Conservation (phyloP, 495 filamentous ascomycete species). For the Monascus purpureus region DNA sequence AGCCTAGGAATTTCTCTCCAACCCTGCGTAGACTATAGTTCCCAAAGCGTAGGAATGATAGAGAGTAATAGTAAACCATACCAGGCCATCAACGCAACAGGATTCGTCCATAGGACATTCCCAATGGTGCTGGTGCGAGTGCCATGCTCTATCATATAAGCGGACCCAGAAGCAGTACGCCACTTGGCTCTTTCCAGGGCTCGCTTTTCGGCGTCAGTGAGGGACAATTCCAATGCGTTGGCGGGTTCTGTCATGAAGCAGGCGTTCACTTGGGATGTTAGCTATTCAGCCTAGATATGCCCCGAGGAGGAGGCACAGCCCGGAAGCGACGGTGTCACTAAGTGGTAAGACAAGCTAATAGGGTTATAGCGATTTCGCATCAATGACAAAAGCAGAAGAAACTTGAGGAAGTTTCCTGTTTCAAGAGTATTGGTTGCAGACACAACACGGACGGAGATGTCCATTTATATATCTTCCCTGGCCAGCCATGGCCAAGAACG, state of each 20-base stretch:
- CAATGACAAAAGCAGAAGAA: constrained; percentile 29
- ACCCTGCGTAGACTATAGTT: constrained; percentile 26
- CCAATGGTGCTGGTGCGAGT: constrained; percentile 50
- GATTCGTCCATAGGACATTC: constrained; percentile 39
- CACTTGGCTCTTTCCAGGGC: constrained; percentile 15
- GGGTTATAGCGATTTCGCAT: constrained; percentile 39
- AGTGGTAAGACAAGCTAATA: constrained; percentile 44
- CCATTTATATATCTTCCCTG: constrained; percentile 24
- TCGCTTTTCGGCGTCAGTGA: constrained; percentile 20
- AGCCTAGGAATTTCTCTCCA: constrained; percentile 54
- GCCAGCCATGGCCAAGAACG: constrained; percentile 48
- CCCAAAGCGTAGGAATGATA: background rate
- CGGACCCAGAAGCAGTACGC: constrained; percentile 27
- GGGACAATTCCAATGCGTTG: constrained; percentile 34
- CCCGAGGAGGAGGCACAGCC: constrained; percentile 47
- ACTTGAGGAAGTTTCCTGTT: constrained; percentile 44
- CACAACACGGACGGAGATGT: background rate
- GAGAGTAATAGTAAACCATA: constrained; percentile 15
- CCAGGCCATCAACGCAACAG: constrained; percentile 53
- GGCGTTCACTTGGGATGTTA: constrained; percentile 16
- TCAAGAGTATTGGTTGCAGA: background rate
- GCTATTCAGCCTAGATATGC: constrained; percentile 1
- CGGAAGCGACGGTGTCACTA: constrained; percentile 51
- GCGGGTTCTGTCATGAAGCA: constrained; percentile 41
- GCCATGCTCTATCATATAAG: constrained; percentile 44